These are phyloP conservation scores for Tardiomyces depauwii DNA, from an alignment of 1,139 yeast genomes.

Conservation along the genomic window DNA sequence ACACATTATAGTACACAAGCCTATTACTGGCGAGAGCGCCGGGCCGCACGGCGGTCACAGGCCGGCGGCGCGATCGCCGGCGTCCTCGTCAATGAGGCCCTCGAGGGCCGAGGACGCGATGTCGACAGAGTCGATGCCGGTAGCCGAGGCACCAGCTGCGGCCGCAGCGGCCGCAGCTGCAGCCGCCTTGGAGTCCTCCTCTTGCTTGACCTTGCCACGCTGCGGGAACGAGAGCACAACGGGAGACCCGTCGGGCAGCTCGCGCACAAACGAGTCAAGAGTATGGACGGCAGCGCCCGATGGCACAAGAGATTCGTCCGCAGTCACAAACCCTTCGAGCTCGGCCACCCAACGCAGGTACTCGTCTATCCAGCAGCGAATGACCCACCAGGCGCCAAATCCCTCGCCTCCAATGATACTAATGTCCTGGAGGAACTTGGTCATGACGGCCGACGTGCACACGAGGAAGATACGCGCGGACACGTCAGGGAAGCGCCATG, in stretches of 20 bases:
- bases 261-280: conserved; percentile 2
- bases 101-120: no score
- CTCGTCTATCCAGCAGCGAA: conserved; percentile 70
- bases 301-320: conserved; percentile 2
- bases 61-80: no score
- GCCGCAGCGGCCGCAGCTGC: background rate
- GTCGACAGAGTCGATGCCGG: no score
- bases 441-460: conserved; percentile 43
- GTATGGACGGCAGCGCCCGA: conserved; percentile 1
- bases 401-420: conserved; percentile 49
- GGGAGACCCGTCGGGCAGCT: background rate
- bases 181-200: background rate
- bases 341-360: conserved; percentile 62
- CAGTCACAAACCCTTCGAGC: conserved; percentile 46
- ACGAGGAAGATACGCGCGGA: conserved; percentile 49
- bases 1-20: no score
- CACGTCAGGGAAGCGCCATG: conserved; percentile 34
- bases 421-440: conserved; percentile 57
- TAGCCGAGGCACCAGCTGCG: no score
- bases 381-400: conserved; percentile 71
- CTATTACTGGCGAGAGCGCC: no score
- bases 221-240: conserved; percentile 1
- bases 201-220: conserved; percentile 6
- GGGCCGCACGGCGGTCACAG: no score
- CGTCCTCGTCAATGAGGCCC: no score